Base-by-base conservation (phyloP, 768 basidiomycete genomes). In the Rhodocollybia butyracea region DNA sequence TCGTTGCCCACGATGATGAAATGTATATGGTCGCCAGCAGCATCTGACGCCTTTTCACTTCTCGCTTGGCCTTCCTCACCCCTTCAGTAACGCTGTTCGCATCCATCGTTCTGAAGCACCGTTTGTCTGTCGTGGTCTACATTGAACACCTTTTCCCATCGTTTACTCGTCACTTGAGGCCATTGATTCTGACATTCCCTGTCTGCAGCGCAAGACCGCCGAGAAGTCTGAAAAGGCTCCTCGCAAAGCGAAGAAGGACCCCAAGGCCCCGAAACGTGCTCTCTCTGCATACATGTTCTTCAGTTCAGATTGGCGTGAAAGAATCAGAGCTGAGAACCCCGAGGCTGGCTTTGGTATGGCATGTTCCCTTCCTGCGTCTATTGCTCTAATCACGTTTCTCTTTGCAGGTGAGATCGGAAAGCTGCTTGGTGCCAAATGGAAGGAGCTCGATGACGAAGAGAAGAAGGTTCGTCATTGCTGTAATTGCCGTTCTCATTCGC, bases 251-350 rank as follows among this genome's bases (percentile, higher is more conserved):
- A 84, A 88, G 74, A 93, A 91, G 73, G 86, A 93, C 69, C 83
- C 82, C 58, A 88, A 89, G 71, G 84, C 87, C 42, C 94, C 93
- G 58, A 97, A 98, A 77, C 85, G 94, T 52, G 89, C 92, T 0
- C 80, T 97, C 43, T 97, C 94, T 29, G 94, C 96, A 38, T 98
- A 97, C 78, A 97, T 98, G 96, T 94, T 94, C 88, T 98, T 98
- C 81, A 87, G 85, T 64, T 91, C 94, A 71, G 95, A 94, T 71
- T 89, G 92, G 91, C 83, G 95, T 68, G 90, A 95, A 73, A 84
- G 89, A 68, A 91, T 98, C 81, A 96, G 95, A 85, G 67, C 83
- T 56, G 94, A 97, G 76, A 96, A 98, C 76, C 95, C 95, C 46
- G 92, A 94, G 57, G 94, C 92, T 27, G 81, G 88, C 54, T 98